Base-by-base conservation (phyloP, 2,329 filamentous ascomycete species). In the Sporothrix pseudoabietina region DNA sequence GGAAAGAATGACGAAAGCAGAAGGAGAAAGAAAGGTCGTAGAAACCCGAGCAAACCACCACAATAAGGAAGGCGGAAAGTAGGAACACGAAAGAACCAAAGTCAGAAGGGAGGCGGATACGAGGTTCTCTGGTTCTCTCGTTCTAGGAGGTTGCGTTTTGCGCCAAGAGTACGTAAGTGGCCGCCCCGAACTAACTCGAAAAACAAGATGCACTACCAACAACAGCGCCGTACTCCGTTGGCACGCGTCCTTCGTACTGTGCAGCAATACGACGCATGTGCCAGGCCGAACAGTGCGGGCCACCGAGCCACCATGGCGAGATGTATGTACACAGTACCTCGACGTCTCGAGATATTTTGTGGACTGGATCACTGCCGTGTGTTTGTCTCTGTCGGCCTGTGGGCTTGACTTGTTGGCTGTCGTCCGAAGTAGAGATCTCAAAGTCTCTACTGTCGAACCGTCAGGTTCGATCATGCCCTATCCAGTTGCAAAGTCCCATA, bases 51-150 rank as follows among this genome's bases (percentile, higher is more conserved):
- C 19, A 63, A 49, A 49, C 41, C 35, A 47, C 71, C 30, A 69
- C 22, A 61, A 68, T 14, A 57, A 44, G 35, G 19, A 72, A 69
- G 59, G 30, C 22, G 30, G 30, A 26, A 47, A 30, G 35, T 35
- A 47, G n/a, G 52, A 69, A 61, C 41, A 61, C 52, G 35, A 61
- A 49, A 59, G 69, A 57, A 54, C 44, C 66, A 39, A 16, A 22
- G 57, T 71, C 69, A 73, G 59, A 52, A 71, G 72, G 44, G 52
- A 69, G 52, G 61, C 68, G 72, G 59, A 73, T 68, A 73, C 69
- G 69, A 73, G 69, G 72, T 71, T 49, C 44, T 49, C 35, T 35
- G 69, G 72, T 71, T 49, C 44, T 49, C 35, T 35, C 35, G 35
- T 35, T 35, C 35, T 35, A 8, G 44, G 44, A 49, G 44, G 44